Conservation (phyloP, 495 filamentous ascomycete species). For the Lindgomyces ingoldianus region DNA sequence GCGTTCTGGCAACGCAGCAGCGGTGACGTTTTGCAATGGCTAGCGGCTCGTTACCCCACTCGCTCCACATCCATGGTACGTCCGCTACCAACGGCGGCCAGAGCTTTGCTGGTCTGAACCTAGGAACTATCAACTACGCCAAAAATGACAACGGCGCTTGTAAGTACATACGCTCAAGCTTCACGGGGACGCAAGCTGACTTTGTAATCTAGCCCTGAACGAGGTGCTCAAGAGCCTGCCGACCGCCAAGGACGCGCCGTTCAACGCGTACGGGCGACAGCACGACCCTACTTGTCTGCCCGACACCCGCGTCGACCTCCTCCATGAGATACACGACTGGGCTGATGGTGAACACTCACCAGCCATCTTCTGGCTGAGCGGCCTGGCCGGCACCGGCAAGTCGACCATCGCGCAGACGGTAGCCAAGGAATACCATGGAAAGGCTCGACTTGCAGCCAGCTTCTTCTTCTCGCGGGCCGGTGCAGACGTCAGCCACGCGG, state of each 20-base stretch:
- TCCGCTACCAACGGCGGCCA: too few species aligned
- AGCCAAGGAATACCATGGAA: conserved; percentile 7
- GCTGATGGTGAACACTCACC: conserved; percentile 8
- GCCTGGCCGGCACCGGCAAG: conserved; percentile 34
- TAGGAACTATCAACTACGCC: too few species aligned
- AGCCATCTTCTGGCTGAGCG: conserved; percentile 47
- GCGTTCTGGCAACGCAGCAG: too few species aligned
- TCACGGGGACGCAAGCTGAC: too few species aligned
- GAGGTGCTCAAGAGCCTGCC: too few species aligned
- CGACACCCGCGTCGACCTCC: conserved; percentile 37
- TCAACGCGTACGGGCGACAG: conserved; percentile 27
- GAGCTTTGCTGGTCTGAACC: too few species aligned
- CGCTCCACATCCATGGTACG: too few species aligned
- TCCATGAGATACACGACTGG: conserved; percentile 36
- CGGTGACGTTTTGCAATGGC: too few species aligned
- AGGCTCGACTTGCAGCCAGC: conserved; percentile 34
- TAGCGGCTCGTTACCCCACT: too few species aligned
- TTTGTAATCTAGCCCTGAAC: too few species aligned
- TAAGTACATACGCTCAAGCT: too few species aligned
- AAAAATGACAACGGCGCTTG: too few species aligned
- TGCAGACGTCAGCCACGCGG: conserved; percentile 26
- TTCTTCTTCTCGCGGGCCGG: conserved; percentile 39
- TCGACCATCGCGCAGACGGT: conserved; percentile 28
- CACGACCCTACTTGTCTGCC: conserved; percentile 32
- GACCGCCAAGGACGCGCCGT: conserved; percentile 33